Conservation (phyloP, 345 rosid species). For the Populus tremula region DNA sequence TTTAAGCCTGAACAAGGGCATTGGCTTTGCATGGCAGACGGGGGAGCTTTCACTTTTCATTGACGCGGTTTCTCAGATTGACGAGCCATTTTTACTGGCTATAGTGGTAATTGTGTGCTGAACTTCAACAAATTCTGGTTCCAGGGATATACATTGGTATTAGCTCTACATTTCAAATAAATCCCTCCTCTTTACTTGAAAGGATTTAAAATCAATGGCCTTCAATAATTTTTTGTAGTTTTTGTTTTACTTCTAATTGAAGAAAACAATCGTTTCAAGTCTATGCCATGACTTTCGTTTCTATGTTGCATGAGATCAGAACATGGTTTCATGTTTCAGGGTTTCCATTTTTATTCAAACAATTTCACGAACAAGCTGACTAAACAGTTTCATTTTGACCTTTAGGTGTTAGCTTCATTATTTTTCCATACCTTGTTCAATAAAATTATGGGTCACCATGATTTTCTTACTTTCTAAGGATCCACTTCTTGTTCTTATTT, state of each 20-base stretch:
- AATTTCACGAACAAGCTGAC: neutral
- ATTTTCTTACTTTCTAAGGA: neutral
- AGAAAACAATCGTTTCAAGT: neutral
- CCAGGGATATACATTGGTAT: slow-evolving; percentile 91
- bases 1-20: slow-evolving; percentile 34
- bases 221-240: neutral
- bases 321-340: slow-evolving; percentile 2
- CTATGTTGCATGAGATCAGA: neutral
- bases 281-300: slow-evolving; percentile 3
- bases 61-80: slow-evolving; percentile 83
- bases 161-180: slow-evolving; percentile 74
- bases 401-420: neutral
- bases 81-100: slow-evolving; percentile 93
- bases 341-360: neutral
- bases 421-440: neutral
- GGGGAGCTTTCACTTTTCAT: slow-evolving; percentile 90
- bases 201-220: slow-evolving; percentile 22
- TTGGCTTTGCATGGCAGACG: slow-evolving; percentile 59
- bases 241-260: neutral
- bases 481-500: neutral
- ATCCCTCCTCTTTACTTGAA: slow-evolving; percentile 30
- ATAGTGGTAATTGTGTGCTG: slow-evolving; percentile 99
- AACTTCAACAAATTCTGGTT: slow-evolving; percentile 96
- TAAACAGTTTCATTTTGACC: neutral
- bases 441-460: neutral